phyloP scores from a whole-genome alignment of 179 eudicot genomes.

The Beta lomatogona region DNA sequence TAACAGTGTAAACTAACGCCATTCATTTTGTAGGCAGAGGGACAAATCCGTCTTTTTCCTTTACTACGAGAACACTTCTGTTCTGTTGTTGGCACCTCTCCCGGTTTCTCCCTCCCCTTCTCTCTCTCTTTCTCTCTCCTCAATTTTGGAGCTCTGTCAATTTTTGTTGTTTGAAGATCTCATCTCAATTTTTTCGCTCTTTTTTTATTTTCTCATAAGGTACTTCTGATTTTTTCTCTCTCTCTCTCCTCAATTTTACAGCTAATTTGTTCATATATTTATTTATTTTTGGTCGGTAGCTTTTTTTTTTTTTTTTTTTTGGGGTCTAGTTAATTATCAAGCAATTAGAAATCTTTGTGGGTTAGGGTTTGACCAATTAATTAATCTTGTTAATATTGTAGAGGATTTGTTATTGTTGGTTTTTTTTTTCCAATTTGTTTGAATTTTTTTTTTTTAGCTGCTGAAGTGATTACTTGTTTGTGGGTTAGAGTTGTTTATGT shows the following conservation, averaged over 20 bases:
- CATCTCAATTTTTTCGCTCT: slow-evolving; percentile 5
- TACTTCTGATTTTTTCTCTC: slow-evolving; percentile 21
- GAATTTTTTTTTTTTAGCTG: slow-evolving; percentile 17
- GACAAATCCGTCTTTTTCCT: slow-evolving; percentile 18
- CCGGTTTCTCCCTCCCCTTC: slow-evolving; percentile 38
- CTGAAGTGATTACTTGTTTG: slow-evolving; percentile 9
- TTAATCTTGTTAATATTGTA: background rate
- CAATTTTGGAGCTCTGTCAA: background rate
- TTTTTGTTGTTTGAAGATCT: slow-evolving; percentile 30
- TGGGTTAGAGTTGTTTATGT: background rate
- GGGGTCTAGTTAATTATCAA: slow-evolving; percentile 6
- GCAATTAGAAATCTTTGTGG: background rate
- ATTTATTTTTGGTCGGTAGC: background rate
- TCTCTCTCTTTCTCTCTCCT: slow-evolving; percentile 13
- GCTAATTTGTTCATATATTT: background rate
- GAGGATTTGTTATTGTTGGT: background rate
- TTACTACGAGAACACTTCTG: background rate
- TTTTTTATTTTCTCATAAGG: slow-evolving; percentile 13
- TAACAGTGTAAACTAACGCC: slow-evolving; percentile 17
- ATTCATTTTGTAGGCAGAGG: background rate
- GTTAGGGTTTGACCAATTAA: slow-evolving; percentile 13
- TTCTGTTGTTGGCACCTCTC: slow-evolving; percentile 38
- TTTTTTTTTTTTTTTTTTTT: background rate
- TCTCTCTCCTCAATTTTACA: background rate
- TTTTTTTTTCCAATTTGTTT: background rate